phyloP scores from a whole-genome alignment of 1,284 basidiomycete species.

The Coriolopsis trogii region DNA sequence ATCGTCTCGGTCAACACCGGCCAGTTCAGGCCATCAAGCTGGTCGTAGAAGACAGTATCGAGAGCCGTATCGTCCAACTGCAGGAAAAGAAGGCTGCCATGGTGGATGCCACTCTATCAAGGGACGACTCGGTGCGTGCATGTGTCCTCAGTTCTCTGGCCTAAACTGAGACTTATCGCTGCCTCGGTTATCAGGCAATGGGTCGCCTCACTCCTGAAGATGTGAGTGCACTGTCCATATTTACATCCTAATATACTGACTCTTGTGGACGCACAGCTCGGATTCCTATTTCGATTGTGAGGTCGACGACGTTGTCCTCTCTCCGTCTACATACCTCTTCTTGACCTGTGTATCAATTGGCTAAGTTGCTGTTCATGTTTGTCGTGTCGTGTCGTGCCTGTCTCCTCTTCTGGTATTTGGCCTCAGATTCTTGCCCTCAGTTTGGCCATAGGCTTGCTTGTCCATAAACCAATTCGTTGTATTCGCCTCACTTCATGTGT shows the following conservation, averaged over 20 bases:
- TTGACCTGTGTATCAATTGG: too few species aligned
- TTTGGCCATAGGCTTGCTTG: neutral
- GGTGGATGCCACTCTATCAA: conserved; percentile 79
- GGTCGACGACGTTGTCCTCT: too few species aligned
- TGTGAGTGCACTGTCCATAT: too few species aligned
- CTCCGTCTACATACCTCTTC: too few species aligned
- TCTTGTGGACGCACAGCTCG: conserved; percentile 58
- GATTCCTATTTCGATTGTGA: conserved; percentile 75
- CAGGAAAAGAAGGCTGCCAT: conserved; percentile 94
- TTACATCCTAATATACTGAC: too few species aligned
- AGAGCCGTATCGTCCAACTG: conserved; percentile 92
- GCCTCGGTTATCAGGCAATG: conserved; percentile 63
- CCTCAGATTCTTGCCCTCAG: neutral
- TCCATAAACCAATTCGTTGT: neutral
- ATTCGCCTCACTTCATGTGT: neutral
- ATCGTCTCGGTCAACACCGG: conserved; percentile 89
- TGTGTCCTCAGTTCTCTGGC: conserved; percentile 33
- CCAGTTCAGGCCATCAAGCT: conserved; percentile 94
- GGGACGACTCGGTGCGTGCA: conserved; percentile 80
- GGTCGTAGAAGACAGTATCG: conserved; percentile 95
- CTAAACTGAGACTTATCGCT: neutral
- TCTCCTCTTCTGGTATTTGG: too few species aligned
- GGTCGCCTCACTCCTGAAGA: conserved; percentile 89
- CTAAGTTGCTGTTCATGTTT: neutral
- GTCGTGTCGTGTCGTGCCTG: neutral